These are phyloP conservation scores for Plasmodium knowlesi DNA, from an alignment of 169 alveolate species.

Conservation along the genomic window DNA sequence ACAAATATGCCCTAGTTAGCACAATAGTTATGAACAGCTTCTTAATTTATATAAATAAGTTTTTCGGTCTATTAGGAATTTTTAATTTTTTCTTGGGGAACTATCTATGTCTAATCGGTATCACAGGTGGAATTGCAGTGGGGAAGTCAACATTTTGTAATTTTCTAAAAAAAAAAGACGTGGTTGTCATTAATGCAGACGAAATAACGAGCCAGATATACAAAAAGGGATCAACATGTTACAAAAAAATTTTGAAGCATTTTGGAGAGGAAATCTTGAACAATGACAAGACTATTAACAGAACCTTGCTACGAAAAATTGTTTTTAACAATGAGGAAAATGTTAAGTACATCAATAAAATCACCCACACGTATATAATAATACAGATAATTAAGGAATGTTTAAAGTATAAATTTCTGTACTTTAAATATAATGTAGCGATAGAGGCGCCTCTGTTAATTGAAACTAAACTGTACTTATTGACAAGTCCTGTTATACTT, in stretches of 20 bases:
- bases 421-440: slow-evolving; percentile 76
- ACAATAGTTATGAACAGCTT: slow-evolving; percentile 71
- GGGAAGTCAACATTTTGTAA: slow-evolving; percentile 85
- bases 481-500: slow-evolving; percentile 83
- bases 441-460: slow-evolving; percentile 84
- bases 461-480: slow-evolving; percentile 81
- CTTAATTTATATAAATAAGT: slow-evolving; percentile 36
- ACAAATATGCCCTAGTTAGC: slow-evolving; percentile 52
- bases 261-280: slow-evolving; percentile 82
- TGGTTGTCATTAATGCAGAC: slow-evolving; percentile 76
- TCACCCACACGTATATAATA: slow-evolving; percentile 81
- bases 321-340: slow-evolving; percentile 82
- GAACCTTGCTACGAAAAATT: slow-evolving; percentile 81
- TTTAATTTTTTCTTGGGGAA: slow-evolving; percentile 75
- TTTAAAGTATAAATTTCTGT: slow-evolving; percentile 79
- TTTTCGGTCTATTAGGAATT: slow-evolving; percentile 72
- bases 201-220: slow-evolving; percentile 73
- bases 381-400: slow-evolving; percentile 80
- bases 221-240: slow-evolving; percentile 81
- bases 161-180: slow-evolving; percentile 79
- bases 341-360: slow-evolving; percentile 79
- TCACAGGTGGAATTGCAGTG: slow-evolving; percentile 86
- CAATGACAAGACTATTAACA: slow-evolving; percentile 80
- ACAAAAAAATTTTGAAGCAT: slow-evolving; percentile 77
- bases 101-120: slow-evolving; percentile 83